Conservation (phyloP, 768 basidiomycete genomes). For the Suillus plorans region DNA sequence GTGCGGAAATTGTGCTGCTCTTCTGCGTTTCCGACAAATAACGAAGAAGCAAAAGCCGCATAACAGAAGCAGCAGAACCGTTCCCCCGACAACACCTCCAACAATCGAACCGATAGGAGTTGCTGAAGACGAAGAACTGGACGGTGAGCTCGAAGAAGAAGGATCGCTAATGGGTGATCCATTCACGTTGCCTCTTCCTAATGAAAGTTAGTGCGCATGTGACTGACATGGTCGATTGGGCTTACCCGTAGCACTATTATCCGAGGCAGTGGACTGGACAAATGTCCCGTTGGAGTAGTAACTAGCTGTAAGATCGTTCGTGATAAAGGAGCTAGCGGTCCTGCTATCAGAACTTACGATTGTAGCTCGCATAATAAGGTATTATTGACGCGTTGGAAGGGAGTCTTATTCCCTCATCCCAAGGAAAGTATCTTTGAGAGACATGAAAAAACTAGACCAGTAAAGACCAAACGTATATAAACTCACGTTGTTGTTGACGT, state of each 20-base stretch:
- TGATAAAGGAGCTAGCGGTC: conserved; percentile 1
- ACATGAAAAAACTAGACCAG: neutral
- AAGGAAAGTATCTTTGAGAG: conserved; percentile 24
- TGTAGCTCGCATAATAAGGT: conserved; percentile 23
- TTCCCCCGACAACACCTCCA: conserved; percentile 23
- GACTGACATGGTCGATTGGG: neutral
- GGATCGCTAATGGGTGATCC: conserved; percentile 13
- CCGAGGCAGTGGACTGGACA: conserved; percentile 11
- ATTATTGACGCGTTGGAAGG: conserved; percentile 19
- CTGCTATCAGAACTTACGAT: conserved; percentile 18
- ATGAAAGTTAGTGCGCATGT: neutral
- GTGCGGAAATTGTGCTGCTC: neutral
- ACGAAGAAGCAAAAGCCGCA: conserved; percentile 13
- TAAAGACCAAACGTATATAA: neutral
- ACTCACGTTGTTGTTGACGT: conserved; percentile 20
- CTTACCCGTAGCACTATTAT: conserved; percentile 13
- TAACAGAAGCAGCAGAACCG: conserved; percentile 16
- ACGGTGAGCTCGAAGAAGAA: neutral
- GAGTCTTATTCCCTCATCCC: conserved; percentile 4
- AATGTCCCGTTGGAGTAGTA: conserved; percentile 20
- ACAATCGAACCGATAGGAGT: conserved; percentile 16
- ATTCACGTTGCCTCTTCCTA: conserved; percentile 18
- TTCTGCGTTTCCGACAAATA: conserved; percentile 14
- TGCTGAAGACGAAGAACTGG: conserved; percentile 6
- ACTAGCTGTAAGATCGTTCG: conserved; percentile 13